Base-by-base conservation (phyloP, 345 rosid species). In the Moricandia moricandioides region DNA sequence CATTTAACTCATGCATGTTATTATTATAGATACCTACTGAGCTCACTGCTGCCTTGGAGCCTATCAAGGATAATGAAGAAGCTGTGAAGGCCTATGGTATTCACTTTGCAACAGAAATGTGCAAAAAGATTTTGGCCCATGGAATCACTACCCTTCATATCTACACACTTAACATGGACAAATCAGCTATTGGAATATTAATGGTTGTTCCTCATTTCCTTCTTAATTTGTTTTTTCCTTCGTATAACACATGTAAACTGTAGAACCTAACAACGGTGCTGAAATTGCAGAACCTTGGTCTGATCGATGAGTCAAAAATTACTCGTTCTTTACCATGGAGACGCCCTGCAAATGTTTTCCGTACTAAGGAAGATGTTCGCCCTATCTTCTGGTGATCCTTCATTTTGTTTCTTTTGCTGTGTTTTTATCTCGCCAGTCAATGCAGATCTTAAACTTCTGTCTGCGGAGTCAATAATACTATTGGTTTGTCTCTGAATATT, bases 61-160 rank as follows among this genome's bases (percentile, higher is more conserved):
- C 99, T 77, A 95, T 95, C 74, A 88, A 89, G 83, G 98, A 95
- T 79, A 95, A 95, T 62, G 99, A 95, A 18, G 99, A 95, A 87
- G 98, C 98, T 31, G 98, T 92, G 29, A 89, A 83, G 80, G 84
- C 97, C 62, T 95, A 79, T 79, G 99, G 99, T 55, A 82, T 95
- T 81, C 98, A 95, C 82, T 91, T 84, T 79, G 98, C 93, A 74
- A 86, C 99, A 6, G 99, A 95, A 82, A 92, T 89, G 98, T 95
- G 98, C 86, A 87, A 83, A 84, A 92, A 95, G 85, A 87, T 95
- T 82, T 70, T 95, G 66, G 94, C 96, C 72, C 88, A 87, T 85
- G 99, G 98, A 27, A 90, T 92, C 74, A 89, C 82, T 80, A 85
- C 96, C 2, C 54, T 95, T 79, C 99, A 95, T 82, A 90, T 95